Evolutionary conservation across 495 filamentous ascomycete species (phyloP).

Genomic region (Penicillium robsamsonii): DNA sequence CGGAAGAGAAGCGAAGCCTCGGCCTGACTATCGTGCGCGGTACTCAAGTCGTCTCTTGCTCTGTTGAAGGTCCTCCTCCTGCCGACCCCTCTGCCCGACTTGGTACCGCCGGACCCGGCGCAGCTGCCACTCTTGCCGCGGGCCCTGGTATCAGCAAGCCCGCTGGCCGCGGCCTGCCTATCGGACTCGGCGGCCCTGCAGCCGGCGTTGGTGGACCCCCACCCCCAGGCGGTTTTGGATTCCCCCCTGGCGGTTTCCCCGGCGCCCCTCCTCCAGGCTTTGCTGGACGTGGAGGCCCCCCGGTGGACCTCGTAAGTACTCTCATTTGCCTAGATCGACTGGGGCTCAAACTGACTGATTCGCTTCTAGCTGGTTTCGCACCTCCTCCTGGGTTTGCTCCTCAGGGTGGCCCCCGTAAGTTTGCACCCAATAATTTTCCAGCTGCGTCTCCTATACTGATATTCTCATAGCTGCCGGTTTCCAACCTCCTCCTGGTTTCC

Average conservation of each 20-base stretch:
- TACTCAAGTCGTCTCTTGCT: constrained; percentile 87
- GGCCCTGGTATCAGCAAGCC: constrained; percentile 91
- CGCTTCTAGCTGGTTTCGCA: constrained; percentile 51
- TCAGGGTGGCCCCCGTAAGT: constrained; percentile 61
- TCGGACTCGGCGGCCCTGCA: constrained; percentile 85
- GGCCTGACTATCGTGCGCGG: constrained; percentile 94
- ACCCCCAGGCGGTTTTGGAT: constrained; percentile 59
- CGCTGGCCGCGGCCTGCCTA: constrained; percentile 84
- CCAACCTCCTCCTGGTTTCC: constrained; percentile 71
- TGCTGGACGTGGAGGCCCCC: constrained; percentile 69
- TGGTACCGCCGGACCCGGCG: constrained; percentile 67
- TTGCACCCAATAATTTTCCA: constrained; percentile 3
- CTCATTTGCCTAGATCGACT: background rate
- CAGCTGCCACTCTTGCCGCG: constrained; percentile 64
- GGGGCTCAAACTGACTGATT: constrained; percentile 6
- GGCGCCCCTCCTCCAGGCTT: constrained; percentile 73
- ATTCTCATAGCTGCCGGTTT: constrained; percentile 52
- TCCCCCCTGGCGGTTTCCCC: constrained; percentile 65
- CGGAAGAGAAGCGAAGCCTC: constrained; percentile 93
- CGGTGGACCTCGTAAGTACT: constrained; percentile 59
- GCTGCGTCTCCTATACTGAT: constrained; percentile 19
- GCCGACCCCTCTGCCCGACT: constrained; percentile 89
- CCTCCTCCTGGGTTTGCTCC: constrained; percentile 65
- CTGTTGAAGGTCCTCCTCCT: constrained; percentile 94
- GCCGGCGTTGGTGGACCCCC: constrained; percentile 81